A percentile compares a stretch with the other conserved stretches of the same genome.
Evolutionary conservation across 768 basidiomycete genomes (phyloP).

Genomic region (Tylopilus felleus): DNA sequence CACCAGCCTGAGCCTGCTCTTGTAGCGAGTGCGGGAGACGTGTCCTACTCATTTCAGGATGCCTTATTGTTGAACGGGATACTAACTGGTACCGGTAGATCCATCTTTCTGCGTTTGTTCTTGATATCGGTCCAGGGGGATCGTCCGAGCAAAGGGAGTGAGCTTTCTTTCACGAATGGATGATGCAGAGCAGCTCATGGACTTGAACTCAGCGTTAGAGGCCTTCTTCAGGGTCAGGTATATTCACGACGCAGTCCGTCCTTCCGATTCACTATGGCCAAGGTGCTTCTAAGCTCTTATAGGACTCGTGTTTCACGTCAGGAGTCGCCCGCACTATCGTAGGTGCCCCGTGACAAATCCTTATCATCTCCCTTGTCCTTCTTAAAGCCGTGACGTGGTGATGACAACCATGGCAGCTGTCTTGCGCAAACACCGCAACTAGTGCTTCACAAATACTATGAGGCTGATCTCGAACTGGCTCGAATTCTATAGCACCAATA

Average conservation of each 20-base stretch:
- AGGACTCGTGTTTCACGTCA: not conserved
- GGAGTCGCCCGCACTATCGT: too few relatives aligned
- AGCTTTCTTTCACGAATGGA: not conserved
- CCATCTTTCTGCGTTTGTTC: not conserved
- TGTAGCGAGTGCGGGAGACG: not conserved
- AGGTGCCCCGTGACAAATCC: too few relatives aligned
- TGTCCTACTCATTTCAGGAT: not conserved
- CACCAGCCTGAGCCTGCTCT: not conserved
- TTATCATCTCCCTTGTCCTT: too few relatives aligned
- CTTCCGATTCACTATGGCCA: not conserved
- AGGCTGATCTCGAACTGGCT: too few relatives aligned
- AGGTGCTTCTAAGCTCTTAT: not conserved
- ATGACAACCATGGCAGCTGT: too few relatives aligned
- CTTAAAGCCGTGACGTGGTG: too few relatives aligned
- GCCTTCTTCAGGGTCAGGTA: not conserved
- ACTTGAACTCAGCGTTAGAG: not conserved
- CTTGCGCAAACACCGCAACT: too few relatives aligned
- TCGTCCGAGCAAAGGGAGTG: not conserved
- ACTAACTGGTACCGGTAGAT: not conserved
- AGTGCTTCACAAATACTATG: too few relatives aligned
- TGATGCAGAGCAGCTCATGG: not conserved
- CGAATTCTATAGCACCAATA: too few relatives aligned
- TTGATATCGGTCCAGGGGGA: too few relatives aligned
- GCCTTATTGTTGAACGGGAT: not conserved
- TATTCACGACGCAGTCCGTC: not conserved